Conservation (phyloP, 2,329 filamentous ascomycete species). For the Aspergillus cejpii region DNA sequence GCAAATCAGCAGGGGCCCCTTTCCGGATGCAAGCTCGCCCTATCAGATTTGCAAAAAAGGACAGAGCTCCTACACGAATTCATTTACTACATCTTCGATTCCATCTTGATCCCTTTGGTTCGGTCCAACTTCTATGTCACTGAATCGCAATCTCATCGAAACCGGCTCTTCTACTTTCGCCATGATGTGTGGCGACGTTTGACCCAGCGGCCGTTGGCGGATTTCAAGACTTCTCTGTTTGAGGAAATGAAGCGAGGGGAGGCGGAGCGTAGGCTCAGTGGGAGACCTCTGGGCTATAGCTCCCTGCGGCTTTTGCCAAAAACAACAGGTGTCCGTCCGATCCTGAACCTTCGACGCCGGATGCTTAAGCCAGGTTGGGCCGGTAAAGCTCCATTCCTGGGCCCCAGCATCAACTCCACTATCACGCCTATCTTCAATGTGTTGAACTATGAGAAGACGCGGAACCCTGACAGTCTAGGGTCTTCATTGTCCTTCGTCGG, state of each 20-base stretch:
- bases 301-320: slow-evolving; percentile 80
- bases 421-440: slow-evolving; percentile 68
- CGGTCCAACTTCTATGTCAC: slow-evolving; percentile 90
- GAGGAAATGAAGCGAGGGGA: slow-evolving; percentile 61
- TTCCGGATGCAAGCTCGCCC: slow-evolving; percentile 51
- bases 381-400: slow-evolving; percentile 48
- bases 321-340: slow-evolving; percentile 65
- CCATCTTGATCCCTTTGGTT: slow-evolving; percentile 77
- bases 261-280: slow-evolving; percentile 53
- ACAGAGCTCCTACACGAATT: slow-evolving; percentile 75
- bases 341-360: slow-evolving; percentile 74
- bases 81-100: slow-evolving; percentile 89
- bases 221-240: slow-evolving; percentile 66
- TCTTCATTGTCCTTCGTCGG: slow-evolving; percentile 73
- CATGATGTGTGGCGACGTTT: slow-evolving; percentile 84
- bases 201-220: slow-evolving; percentile 62
- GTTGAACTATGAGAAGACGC: slow-evolving; percentile 66
- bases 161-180: slow-evolving; percentile 84
- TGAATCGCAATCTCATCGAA: slow-evolving; percentile 73
- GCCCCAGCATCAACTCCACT: slow-evolving; percentile 61
- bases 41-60: slow-evolving; percentile 68
- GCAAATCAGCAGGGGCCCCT: slow-evolving; percentile 31
- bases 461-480: slow-evolving; percentile 59
- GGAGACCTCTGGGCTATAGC: slow-evolving; percentile 65
- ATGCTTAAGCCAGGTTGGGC: slow-evolving; percentile 44